Base-by-base conservation (phyloP, 179 eudicot genomes). In the Monotropa hypopitys region DNA sequence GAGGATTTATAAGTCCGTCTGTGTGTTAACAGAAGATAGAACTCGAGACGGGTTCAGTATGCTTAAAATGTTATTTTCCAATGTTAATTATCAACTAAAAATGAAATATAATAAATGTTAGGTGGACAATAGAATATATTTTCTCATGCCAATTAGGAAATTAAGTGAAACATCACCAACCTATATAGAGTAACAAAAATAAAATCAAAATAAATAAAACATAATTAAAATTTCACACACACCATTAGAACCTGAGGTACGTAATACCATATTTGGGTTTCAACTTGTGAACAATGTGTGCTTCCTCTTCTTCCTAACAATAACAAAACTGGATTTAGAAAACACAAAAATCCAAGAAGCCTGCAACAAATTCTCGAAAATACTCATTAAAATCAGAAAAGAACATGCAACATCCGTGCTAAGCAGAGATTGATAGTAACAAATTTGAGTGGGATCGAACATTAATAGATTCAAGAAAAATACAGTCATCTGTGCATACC, bases 371-470 rank as follows among this genome's bases (percentile, higher is more conserved):
- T 42, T 4, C 18, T 28, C 15, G 3, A 3, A 3, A 68, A 38
- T 57, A 57, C 26, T 43, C 49, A 76, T 11, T 21, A 5, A 16
- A 43, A 49, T 67, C 1, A 20, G 47, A 18, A 33, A 71, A 32
- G 21, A 53, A 92, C 98, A 97, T 94, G 98, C 80, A 94, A 81
- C 89, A 88, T 80, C 65, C 96, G 90, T 75, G 98, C 94, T n/a
- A 92, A 85, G n/a, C n/a, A n/a, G n/a, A n/a, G n/a, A n/a, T n/a
- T n/a, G n/a, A n/a, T n/a, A n/a, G n/a, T n/a, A n/a, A n/a, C n/a
- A n/a, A n/a, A n/a, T n/a, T n/a, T n/a, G n/a, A n/a, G n/a, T n/a
- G n/a, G n/a, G n/a, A n/a, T n/a, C n/a, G n/a, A n/a, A n/a, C n/a
- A n/a, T n/a, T n/a, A n/a, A n/a, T n/a, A n/a, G n/a, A n/a, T n/a